phyloP scores from a whole-genome alignment of 2,329 filamentous ascomycete species.

The Diaporthe humulicola region DNA sequence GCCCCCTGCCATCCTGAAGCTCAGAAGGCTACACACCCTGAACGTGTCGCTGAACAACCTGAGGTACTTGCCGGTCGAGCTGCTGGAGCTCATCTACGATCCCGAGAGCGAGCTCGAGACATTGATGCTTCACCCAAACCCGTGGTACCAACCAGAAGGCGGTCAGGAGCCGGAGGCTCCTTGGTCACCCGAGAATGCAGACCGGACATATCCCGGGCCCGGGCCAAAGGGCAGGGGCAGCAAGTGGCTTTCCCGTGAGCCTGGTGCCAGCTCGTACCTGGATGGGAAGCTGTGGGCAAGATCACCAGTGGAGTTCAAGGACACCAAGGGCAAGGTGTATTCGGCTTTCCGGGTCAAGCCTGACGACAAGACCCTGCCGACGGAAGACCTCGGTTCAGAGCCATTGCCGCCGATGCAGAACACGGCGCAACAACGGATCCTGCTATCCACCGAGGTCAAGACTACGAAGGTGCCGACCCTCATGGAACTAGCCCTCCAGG shows the following conservation, averaged over 20 bases:
- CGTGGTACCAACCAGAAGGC: constrained; percentile 60
- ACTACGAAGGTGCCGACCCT: constrained; percentile 59
- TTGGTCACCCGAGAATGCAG: constrained; percentile 35
- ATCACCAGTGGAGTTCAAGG: constrained; percentile 48
- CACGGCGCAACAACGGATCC: background rate
- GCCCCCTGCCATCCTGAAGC: constrained; percentile 69
- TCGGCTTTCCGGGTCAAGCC: constrained; percentile 44
- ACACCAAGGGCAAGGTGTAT: constrained; percentile 42
- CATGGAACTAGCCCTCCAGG: constrained; percentile 63
- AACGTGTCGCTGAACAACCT: constrained; percentile 77
- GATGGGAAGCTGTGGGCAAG: constrained; percentile 40
- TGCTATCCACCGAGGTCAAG: constrained; percentile 3
- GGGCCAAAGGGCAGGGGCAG: constrained; percentile 30
- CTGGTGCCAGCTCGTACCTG: background rate
- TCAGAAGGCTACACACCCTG: constrained; percentile 71
- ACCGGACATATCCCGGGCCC: constrained; percentile 19
- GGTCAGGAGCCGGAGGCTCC: constrained; percentile 35
- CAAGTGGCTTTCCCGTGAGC: constrained; percentile 27
- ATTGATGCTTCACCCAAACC: constrained; percentile 74
- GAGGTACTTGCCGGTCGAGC: constrained; percentile 71
- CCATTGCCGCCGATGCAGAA: constrained; percentile 1
- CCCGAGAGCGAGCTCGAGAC: constrained; percentile 58
- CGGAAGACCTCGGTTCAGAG: constrained; percentile 35
- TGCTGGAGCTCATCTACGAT: constrained; percentile 67
- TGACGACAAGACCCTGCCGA: constrained; percentile 34